Evolutionary conservation across 164 flowering plant genomes (phyloP).

Genomic region (Taxillus chinensis): DNA sequence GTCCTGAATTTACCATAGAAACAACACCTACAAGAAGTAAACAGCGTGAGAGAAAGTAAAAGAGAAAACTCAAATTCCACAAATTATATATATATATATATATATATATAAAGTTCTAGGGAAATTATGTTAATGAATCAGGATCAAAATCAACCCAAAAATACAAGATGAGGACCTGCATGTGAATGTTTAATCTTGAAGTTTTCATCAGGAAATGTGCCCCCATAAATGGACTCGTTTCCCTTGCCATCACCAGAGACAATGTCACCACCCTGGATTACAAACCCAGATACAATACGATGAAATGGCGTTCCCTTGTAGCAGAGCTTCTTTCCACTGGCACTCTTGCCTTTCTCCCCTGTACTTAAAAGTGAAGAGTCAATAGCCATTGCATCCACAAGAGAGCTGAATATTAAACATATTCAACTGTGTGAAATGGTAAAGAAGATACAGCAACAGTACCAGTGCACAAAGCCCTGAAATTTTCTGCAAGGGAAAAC

Average conservation of each 20-base stretch:
- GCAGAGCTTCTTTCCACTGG: conserved; percentile 59
- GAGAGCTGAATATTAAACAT: too few relatives aligned
- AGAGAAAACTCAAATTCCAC: too few relatives aligned
- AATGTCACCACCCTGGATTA: conserved; percentile 94
- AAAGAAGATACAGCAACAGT: conserved; percentile 4
- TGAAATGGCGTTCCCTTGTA: conserved; percentile 90
- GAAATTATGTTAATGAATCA: not conserved
- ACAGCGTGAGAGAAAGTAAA: not conserved
- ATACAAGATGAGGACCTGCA: conserved; percentile 45
- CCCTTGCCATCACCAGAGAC: conserved; percentile 71
- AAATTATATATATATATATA: not conserved
- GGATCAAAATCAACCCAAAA: not conserved
- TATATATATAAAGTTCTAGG: not conserved
- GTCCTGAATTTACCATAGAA: conserved; percentile 95
- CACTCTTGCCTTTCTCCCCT: conserved; percentile 77
- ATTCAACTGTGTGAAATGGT: too few relatives aligned
- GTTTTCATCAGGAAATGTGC: conserved; percentile 84
- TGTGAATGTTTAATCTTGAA: conserved; percentile 80
- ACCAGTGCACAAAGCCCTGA: conserved; percentile 98
- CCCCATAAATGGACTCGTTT: conserved; percentile 76
- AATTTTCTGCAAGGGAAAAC: conserved; percentile 66
- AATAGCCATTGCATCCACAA: conserved; percentile 5
- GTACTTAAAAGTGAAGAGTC: conserved; percentile 9
- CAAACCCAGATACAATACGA: conserved; percentile 86
- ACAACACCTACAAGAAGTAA: conserved; percentile 56